Evolutionary conservation across 23 red algal genomes (phyloP).

Genomic region (Gracilariopsis chorda): DNA sequence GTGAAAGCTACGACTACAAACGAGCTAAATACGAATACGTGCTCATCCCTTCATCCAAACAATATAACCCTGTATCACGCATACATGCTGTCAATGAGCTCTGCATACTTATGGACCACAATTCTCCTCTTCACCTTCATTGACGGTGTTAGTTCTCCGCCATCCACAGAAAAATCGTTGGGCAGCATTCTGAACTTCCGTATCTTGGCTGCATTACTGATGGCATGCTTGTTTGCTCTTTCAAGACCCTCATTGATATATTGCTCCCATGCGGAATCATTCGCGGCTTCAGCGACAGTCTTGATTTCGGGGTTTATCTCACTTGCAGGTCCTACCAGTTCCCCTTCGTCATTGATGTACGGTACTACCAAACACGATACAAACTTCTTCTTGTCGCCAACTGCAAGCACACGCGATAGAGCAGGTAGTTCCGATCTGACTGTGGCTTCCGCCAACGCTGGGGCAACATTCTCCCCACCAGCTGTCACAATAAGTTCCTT

Average conservation of each 20-base stretch:
- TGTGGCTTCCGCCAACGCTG: constrained; percentile 60
- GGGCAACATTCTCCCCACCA: constrained; percentile 94
- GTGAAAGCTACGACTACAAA: too few species aligned
- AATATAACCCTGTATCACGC: too few species aligned
- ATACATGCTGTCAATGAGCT: constrained; percentile 63
- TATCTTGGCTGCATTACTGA: constrained; percentile 69
- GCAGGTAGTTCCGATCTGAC: constrained; percentile 52
- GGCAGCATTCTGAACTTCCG: constrained; percentile 58
- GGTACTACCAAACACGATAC: constrained; percentile 75
- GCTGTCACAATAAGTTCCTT: constrained; percentile 94
- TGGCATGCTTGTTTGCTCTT: constrained; percentile 59
- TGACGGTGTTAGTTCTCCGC: constrained; percentile 89
- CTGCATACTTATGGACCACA: constrained; percentile 60
- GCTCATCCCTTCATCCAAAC: too few species aligned
- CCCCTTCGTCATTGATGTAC: constrained; percentile 65
- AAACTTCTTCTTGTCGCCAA: constrained; percentile 88
- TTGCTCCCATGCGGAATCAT: constrained; percentile 52
- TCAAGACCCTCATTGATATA: constrained; percentile 57
- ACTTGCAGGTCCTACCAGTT: constrained; percentile 55
- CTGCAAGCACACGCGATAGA: constrained; percentile 72
- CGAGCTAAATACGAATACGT: too few species aligned
- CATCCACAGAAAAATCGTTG: constrained; percentile 80
- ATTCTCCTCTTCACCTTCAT: constrained; percentile 96
- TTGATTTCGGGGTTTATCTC: constrained; percentile 39
- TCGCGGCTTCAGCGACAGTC: constrained; percentile 48